Base-by-base conservation (phyloP, 75 land plant genomes). In the Larix kaempferi region DNA sequence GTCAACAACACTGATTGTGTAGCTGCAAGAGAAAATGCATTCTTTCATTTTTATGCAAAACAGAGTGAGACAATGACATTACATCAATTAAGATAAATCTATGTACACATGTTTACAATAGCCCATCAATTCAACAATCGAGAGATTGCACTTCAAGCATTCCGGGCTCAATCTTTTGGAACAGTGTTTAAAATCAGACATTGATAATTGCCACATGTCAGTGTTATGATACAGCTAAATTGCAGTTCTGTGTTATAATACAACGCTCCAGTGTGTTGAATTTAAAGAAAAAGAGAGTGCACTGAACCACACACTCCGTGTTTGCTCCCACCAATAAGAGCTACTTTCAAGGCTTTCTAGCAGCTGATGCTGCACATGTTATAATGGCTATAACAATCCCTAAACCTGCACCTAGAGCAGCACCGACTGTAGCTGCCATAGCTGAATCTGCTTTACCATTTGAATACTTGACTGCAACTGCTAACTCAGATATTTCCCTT, bases 361-460 rank as follows among this genome's bases (percentile, higher is more conserved):
- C 79, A 15, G 92, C 91, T 39, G 93, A 91, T 39, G 91, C 90
- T 60, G 94, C 98, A 39, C 96, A 96, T 91, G 91, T 78, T 21
- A 93, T 83, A 41, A 95, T 81, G 49, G 98, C 94, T 72, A 95
- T 76, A 25, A 91, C 81, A 62, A 93, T 57, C 33, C 98, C 98
- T 71, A 95, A 74, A 56, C 98, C 94, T 58, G 95, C 98, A 29
- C 95, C 98, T 56, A 94, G 72, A n/a, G 95, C 88, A 15, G 94
- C 98, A 64, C 97, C 98, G 2, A 94, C 81, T 11, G 94, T 84
- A 10, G 94, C 98, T 13, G 92, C 89, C 44, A 90, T 74, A 6
- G 78, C 59, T 37, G 89, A 78, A 52, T 77, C 84, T 26, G 69
- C 85, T 73, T 88, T 90, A 52, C 73, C 84, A 52, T 73, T 73